Base-by-base conservation (phyloP, 2,329 filamentous ascomycete genomes). In the Calonectria fujianensis region DNA sequence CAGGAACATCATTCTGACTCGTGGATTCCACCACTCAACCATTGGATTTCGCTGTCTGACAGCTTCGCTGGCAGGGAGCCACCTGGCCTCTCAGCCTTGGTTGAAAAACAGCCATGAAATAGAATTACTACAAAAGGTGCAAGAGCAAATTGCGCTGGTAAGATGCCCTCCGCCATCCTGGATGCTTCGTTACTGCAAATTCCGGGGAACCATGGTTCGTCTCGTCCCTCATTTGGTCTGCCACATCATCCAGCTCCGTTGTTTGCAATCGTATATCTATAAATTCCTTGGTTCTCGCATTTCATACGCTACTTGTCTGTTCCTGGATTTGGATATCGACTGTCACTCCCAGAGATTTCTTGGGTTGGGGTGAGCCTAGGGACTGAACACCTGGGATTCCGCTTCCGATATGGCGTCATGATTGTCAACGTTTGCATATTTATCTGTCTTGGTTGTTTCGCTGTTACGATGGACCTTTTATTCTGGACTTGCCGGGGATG, bases 1-100 rank as follows among this genome's bases (percentile, higher is more conserved):
- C 59, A 70, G 78, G 77, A 54, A 31, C 76, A 65, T 73, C 57
- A 37, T 35, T 67, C 59, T 57, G 54, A 61, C 72, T 63, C 71
- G 41, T 65, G 54, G 45, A 71, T 69, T 70, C 64, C 39, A 67
- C 64, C 39, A 67, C 41, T 45, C 61, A 39, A 63, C 67, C 75
- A 69, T 57, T 70, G 51, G 61, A 67, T 74, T 70, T 64, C 71
- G 57, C 48, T 79, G 52, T 61, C 45, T 67, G 18, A 68, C 69
- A 75, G 69, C 72, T 57, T 37, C 37, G 35, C 73, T 66, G 66
- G 66, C 32, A 51, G 32, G 59, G 45, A 64, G 66, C 51, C 61
- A 24, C 50, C 50, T 57, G 57, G 66, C 51, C 67, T 59, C 31
- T 61, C 59, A 66, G 66, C 59, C 59, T 50, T 50, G 31, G 18